Conservation (phyloP, 345 rosid species). For the Euphorbia tirucalli region DNA sequence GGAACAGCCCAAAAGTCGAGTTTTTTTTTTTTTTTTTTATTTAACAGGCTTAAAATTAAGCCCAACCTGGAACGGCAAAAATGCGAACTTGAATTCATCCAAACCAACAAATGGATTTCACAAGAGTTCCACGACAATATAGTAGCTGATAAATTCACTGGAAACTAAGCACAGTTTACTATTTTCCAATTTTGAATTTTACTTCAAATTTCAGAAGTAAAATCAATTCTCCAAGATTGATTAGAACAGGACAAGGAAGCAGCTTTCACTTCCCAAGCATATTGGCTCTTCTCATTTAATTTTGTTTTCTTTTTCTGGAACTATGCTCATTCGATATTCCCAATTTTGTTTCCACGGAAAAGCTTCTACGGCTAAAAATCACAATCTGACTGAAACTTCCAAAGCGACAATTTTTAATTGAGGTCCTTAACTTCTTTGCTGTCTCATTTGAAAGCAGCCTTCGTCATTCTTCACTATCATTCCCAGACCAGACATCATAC, state of each 20-base stretch:
- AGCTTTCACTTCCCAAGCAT: background rate
- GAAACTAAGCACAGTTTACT: background rate
- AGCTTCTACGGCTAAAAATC: background rate
- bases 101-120: too few species aligned
- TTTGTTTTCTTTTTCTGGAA: too few species aligned
- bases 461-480: constrained; percentile 4
- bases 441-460: background rate
- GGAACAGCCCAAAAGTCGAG: too few species aligned
- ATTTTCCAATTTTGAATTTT: background rate
- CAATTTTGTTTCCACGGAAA: background rate
- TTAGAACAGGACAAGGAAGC: background rate
- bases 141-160: too few species aligned
- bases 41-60: too few species aligned
- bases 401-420: background rate
- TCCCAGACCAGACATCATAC: constrained; percentile 1
- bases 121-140: too few species aligned
- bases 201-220: background rate
- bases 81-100: too few species aligned
- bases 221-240: too few species aligned
- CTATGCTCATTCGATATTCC: too few species aligned
- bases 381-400: background rate
- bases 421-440: background rate
- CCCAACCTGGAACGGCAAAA: too few species aligned
- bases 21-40: too few species aligned
- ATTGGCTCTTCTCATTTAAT: background rate